Evolutionary conservation across 75 land plant species (phyloP).

Genomic region (Picea glauca): DNA sequence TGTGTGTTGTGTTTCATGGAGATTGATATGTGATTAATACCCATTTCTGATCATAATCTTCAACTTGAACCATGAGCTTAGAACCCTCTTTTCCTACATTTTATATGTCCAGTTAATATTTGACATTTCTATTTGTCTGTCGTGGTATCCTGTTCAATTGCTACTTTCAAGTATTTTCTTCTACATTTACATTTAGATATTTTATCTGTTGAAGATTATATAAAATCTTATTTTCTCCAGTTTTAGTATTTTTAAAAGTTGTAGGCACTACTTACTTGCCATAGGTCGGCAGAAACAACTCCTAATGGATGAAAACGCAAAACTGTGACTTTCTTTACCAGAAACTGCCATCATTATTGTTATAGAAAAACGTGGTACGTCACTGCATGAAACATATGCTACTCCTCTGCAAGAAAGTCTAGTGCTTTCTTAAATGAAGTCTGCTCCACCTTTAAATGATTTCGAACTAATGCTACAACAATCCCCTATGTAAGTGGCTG

Average conservation of each 20-base stretch:
- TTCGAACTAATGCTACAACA: too few species aligned
- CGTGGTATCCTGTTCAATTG: neutral
- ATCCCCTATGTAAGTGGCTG: too few species aligned
- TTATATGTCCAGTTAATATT: neutral
- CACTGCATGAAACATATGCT: neutral
- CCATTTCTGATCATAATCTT: neutral
- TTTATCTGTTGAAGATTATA: neutral
- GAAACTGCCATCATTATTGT: neutral
- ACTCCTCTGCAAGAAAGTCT: neutral
- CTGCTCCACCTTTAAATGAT: too few species aligned
- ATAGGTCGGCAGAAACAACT: neutral
- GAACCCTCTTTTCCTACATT: too few species aligned
- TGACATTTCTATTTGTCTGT: neutral
- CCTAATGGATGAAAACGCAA: neutral
- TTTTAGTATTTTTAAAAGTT: neutral
- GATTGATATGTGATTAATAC: neutral
- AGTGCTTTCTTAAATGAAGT: too few species aligned
- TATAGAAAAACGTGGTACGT: neutral
- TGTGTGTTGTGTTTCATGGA: neutral
- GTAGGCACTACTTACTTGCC: neutral
- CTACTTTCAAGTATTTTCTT: neutral
- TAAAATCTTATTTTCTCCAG: neutral
- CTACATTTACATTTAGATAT: neutral
- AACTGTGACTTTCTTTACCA: neutral
- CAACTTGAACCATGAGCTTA: neutral